phyloP scores from a whole-genome alignment of 176 grass and related monocot species.

The Panicum miliaceum region DNA sequence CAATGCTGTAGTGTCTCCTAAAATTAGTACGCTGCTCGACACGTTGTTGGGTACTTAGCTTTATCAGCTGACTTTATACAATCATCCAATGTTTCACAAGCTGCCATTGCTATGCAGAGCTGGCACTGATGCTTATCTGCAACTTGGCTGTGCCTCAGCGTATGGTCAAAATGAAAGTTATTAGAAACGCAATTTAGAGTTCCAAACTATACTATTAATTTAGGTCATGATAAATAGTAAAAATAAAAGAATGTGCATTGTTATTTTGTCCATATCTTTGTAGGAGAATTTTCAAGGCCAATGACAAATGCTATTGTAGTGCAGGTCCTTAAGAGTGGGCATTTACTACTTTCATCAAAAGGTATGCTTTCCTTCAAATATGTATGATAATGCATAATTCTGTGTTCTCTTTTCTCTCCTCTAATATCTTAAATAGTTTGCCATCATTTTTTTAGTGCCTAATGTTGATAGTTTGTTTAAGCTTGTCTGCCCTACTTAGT shows the following conservation, averaged over 20 bases:
- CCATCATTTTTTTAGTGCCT: background rate
- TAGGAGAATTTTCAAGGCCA: constrained; percentile 3
- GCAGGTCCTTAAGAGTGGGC: constrained; percentile 91
- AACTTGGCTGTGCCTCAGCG: constrained; percentile 17
- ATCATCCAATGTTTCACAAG: constrained; percentile 38
- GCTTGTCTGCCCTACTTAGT: constrained; percentile 6
- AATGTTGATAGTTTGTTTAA: constrained; percentile 8
- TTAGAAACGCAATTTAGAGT: background rate
- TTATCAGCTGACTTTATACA: background rate
- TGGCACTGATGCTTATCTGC: constrained; percentile 13
- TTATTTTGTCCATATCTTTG: background rate
- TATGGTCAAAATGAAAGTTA: background rate
- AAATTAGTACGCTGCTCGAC: background rate
- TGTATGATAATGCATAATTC: background rate
- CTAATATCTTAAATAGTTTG: background rate
- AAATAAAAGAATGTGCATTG: background rate
- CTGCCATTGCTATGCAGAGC: constrained; percentile 14
- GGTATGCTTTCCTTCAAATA: constrained; percentile 53
- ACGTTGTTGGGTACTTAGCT: background rate
- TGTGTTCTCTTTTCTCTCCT: background rate
- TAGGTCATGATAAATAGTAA: background rate
- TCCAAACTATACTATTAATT: constrained; percentile 4
- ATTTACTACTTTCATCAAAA: constrained; percentile 92
- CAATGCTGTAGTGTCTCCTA: background rate
- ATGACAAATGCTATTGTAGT: constrained; percentile 38